Conservation (phyloP, 495 filamentous ascomycete genomes). For the Lasiosphaeriaceae sp. region DNA sequence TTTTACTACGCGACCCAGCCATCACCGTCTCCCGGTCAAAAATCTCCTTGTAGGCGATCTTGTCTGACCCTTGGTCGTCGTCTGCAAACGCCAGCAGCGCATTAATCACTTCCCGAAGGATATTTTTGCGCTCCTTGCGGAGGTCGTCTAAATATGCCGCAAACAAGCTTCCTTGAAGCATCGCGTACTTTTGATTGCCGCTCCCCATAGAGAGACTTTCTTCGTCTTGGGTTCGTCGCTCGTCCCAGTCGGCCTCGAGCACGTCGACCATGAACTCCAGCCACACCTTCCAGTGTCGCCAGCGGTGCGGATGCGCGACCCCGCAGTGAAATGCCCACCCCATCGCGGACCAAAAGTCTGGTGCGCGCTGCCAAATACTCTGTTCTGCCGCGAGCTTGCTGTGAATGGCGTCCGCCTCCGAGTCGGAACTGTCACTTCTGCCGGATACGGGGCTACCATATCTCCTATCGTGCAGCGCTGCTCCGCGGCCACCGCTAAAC, state of each 20-base stretch:
- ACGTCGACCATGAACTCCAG: conserved; percentile 75
- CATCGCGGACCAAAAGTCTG: conserved; percentile 84
- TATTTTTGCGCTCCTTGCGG: conserved; percentile 25
- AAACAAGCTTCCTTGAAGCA: conserved; percentile 30
- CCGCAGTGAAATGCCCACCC: conserved; percentile 96
- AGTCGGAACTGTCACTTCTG: conserved; percentile 6
- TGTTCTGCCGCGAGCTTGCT: conserved; percentile 57
- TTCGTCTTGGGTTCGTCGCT: conserved; percentile 41
- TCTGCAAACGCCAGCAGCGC: conserved; percentile 39
- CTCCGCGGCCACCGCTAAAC: conserved; percentile 17
- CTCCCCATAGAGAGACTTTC: conserved; percentile 8
- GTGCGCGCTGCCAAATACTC: conserved; percentile 66
- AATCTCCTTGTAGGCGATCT: conserved; percentile 43
- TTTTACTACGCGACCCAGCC: conserved; percentile 36
- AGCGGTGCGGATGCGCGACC: conserved; percentile 61
- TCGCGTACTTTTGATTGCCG: conserved; percentile 10
- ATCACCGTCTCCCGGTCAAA: conserved; percentile 45
- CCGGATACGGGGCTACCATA: neutral
- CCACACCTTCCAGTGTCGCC: conserved; percentile 82
- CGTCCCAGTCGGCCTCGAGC: conserved; percentile 69
- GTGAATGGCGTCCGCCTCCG: conserved; percentile 38
- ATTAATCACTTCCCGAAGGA: conserved; percentile 37
- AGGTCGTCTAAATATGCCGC: conserved; percentile 29
- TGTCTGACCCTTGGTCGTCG: conserved; percentile 28
- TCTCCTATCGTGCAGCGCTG: neutral